Percentiles rank a stretch among this genome's conserved stretches.
These are phyloP conservation scores for Aureobasidium sp. DNA, from an alignment of 2,329 filamentous ascomycete species.

Conservation along the genomic window DNA sequence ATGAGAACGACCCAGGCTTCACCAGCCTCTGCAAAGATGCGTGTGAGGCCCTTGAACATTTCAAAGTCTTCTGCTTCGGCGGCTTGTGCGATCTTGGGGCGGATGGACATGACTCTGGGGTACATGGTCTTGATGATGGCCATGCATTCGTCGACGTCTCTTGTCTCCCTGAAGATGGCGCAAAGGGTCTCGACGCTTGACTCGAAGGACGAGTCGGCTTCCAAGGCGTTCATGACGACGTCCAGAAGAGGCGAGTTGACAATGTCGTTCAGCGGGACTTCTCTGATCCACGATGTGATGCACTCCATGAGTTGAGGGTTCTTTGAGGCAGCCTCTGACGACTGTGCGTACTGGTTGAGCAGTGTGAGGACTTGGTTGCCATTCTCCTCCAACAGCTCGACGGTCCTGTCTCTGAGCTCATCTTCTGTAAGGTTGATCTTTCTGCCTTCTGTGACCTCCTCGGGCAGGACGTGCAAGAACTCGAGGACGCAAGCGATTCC, in stretches of 20 bases:
- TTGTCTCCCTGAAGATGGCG: slow-evolving; percentile 82
- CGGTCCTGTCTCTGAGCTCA: slow-evolving; percentile 76
- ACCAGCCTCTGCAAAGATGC: slow-evolving; percentile 85
- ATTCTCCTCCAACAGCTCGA: slow-evolving; percentile 84
- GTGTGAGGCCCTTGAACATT: slow-evolving; percentile 76
- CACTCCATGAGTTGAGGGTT: slow-evolving; percentile 91
- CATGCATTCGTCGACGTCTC: slow-evolving; percentile 85
- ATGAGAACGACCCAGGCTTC: slow-evolving; percentile 92
- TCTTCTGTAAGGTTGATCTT: slow-evolving; percentile 99
- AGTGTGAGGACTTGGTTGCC: slow-evolving; percentile 78
- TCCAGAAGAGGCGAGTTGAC: slow-evolving; percentile 79
- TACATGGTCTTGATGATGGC: slow-evolving; percentile 74
- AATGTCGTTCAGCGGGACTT: slow-evolving; percentile 76
- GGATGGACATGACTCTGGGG: slow-evolving; percentile 67
- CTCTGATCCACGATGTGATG: slow-evolving; percentile 91
- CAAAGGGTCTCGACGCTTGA: slow-evolving; percentile 88
- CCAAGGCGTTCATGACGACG: slow-evolving; percentile 67
- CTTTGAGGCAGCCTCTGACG: slow-evolving; percentile 73
- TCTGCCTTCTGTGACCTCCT: slow-evolving; percentile 97
- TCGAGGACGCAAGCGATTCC: slow-evolving; percentile 85
- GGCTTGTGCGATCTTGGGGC: slow-evolving; percentile 64
- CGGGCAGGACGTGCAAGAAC: slow-evolving; percentile 90
- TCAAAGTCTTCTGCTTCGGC: slow-evolving; percentile 78
- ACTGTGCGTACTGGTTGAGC: slow-evolving; percentile 82
- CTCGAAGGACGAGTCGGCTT: slow-evolving; percentile 69